Conservation (phyloP, 345 rosid genomes). For the Gossypium sturtianum region DNA sequence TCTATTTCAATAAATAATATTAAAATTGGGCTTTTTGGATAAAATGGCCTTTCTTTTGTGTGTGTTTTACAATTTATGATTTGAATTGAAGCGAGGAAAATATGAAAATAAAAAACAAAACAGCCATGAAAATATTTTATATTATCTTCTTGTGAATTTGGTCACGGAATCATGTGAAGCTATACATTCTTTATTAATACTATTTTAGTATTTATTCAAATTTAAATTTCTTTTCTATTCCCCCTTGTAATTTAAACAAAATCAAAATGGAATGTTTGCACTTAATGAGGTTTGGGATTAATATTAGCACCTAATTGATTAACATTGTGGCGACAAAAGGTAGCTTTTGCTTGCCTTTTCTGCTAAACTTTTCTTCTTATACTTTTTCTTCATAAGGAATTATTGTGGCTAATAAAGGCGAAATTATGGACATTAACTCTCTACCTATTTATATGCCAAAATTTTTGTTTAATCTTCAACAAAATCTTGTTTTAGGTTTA, state of each 20-base stretch:
- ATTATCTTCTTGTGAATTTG: neutral
- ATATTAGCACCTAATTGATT: neutral
- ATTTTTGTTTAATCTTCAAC: too few relatives aligned
- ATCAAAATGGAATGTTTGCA: neutral
- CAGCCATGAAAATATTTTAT: neutral
- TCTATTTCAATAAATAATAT: too few relatives aligned
- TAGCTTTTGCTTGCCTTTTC: conserved; percentile 4
- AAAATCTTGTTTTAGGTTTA: too few relatives aligned
- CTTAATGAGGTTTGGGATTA: neutral
- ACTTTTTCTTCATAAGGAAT: neutral
- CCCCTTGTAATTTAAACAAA: too few relatives aligned
- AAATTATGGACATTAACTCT: neutral
- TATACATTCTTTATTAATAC: neutral
- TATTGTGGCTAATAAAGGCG: neutral
- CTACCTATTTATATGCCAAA: neutral
- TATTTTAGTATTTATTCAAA: neutral
- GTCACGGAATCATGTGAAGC: neutral
- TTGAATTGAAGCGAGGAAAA: too few relatives aligned
- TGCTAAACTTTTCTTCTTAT: neutral
- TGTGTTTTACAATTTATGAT: too few relatives aligned
- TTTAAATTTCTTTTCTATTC: too few relatives aligned
- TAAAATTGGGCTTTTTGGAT: too few relatives aligned
- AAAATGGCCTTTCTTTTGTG: too few relatives aligned
- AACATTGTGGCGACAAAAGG: neutral
- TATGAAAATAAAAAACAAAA: too few relatives aligned